These are phyloP conservation scores for Hanseniaspora occidentalis DNA, from an alignment of 805 yeast species.

Conservation along the genomic window DNA sequence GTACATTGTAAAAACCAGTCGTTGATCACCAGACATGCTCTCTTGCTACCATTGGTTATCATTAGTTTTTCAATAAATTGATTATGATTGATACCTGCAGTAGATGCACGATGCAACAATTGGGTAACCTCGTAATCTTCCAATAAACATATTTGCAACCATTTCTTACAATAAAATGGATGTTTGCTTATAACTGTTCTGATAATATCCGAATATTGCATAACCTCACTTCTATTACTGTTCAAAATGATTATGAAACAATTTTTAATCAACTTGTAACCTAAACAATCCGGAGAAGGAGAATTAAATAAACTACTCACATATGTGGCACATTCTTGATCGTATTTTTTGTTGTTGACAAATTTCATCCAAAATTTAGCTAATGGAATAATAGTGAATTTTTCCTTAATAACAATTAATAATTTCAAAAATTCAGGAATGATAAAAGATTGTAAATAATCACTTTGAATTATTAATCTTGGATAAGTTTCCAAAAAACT, in stretches of 20 bases:
- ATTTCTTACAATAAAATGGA: slow-evolving; percentile 34
- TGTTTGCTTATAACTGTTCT: slow-evolving; percentile 37
- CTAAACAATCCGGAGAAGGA: slow-evolving; percentile 19
- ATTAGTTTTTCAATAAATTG: slow-evolving; percentile 41
- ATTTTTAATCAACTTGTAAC: slow-evolving; percentile 21
- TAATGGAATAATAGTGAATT: slow-evolving; percentile 36
- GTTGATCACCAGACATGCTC: slow-evolving; percentile 43
- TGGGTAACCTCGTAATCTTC: slow-evolving; percentile 16
- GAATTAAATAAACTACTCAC: slow-evolving; percentile 19
- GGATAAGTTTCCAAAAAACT: slow-evolving; percentile 40
- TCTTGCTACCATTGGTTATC: slow-evolving; percentile 54
- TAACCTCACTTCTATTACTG: slow-evolving; percentile 46
- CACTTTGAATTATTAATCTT: slow-evolving; percentile 28
- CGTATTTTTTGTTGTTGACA: slow-evolving; percentile 34
- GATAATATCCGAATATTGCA: slow-evolving; percentile 40
- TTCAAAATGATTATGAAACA: slow-evolving; percentile 35
- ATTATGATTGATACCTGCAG: slow-evolving; percentile 25
- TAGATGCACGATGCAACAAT: slow-evolving; percentile 13
- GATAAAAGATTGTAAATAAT: slow-evolving; percentile 16
- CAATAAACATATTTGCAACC: slow-evolving; percentile 31
- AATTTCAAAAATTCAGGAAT: slow-evolving; percentile 22
- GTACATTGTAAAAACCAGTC: slow-evolving; percentile 55
- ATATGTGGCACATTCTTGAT: slow-evolving; percentile 28
- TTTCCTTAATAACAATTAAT: slow-evolving; percentile 31
- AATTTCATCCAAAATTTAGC: slow-evolving; percentile 42